Base-by-base conservation (phyloP, 805 yeast genomes). In the Peterozyma xylosa region DNA sequence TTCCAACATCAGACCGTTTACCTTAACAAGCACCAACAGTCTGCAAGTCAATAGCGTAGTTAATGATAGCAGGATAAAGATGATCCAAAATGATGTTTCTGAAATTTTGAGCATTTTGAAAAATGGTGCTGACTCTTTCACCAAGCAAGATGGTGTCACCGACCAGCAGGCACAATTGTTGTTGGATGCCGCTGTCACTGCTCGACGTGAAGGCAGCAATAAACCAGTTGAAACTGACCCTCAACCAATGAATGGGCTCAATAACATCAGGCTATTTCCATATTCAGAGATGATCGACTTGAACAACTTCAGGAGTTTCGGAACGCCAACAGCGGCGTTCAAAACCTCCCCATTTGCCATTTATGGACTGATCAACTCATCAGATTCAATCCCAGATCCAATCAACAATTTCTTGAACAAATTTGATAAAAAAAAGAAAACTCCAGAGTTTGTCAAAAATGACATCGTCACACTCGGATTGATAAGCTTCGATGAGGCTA, bases 391-490 rank as follows among this genome's bases (percentile, higher is more conserved):
- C 1, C 73, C 72, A 0, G 52, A 51, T n/a, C 68, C 74, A 1
- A 57, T 71, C 1, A 45, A 58, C 6, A 63, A 67, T 30, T 49
- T 68, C 41, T 50, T 36, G 35, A 37, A 46, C 16, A 42, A 41
- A 35, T 43, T 41, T 41, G 48, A 40, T 37, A 43, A 21, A 32
- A 41, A 46, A 4, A 15, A 36, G 17, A 42, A 33, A 34, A 38
- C 32, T 9, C 55, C 48, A 11, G 27, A 21, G 27, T 21, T 21
- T 21, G 53, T 55, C 10, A 57, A 54, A 40, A 64, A 59, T 50
- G 86, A 82, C 53, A 58, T 82, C 2, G 64, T 85, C 2, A 51
- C 73, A 2, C 52, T 73, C 21, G 76, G 76, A 1, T 60, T 82
- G 4, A 52, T 86, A 13, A 53, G 76, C 1, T 52, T 67, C 35